Conservation (phyloP, 1,284 basidiomycete genomes). For the Ustilago hordei region DNA sequence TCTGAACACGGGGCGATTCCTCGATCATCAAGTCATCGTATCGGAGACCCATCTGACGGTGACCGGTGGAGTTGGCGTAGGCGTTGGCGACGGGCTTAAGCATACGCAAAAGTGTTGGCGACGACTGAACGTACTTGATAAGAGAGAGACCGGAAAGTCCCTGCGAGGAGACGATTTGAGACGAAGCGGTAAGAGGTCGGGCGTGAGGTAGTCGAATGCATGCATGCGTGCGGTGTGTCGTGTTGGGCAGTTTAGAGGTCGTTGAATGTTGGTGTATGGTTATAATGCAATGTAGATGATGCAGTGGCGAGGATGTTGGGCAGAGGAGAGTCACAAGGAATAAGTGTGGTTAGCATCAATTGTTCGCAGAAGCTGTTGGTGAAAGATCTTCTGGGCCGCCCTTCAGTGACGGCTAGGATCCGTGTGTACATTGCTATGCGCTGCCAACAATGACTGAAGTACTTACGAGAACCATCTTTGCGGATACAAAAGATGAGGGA, state of each 20-base stretch:
- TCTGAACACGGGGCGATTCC: slow-evolving; percentile 85
- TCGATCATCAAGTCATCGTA: slow-evolving; percentile 96
- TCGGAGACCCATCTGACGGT: slow-evolving; percentile 88
- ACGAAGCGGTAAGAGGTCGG: background rate
- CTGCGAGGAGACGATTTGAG: slow-evolving; percentile 5
- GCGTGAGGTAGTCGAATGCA: background rate
- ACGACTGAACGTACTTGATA: slow-evolving; percentile 81
- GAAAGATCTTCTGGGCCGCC: too few species aligned
- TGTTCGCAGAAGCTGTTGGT: background rate
- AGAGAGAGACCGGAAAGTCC: slow-evolving; percentile 74
- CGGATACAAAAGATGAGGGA: slow-evolving; percentile 5
- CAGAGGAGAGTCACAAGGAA: background rate
- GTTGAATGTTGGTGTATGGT: background rate
- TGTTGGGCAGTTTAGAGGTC: background rate
- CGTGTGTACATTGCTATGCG: background rate
- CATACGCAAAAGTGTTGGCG: slow-evolving; percentile 77
- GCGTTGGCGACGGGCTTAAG: slow-evolving; percentile 85
- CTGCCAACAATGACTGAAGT: background rate
- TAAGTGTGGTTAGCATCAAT: background rate
- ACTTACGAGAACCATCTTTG: slow-evolving; percentile 50
- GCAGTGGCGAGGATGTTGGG: background rate
- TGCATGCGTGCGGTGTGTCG: background rate
- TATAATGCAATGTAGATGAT: background rate
- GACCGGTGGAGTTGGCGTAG: slow-evolving; percentile 85
- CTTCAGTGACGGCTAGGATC: background rate